These are phyloP conservation scores for Podospora sp. DNA, from an alignment of 495 filamentous ascomycete genomes.

Conservation along the genomic window DNA sequence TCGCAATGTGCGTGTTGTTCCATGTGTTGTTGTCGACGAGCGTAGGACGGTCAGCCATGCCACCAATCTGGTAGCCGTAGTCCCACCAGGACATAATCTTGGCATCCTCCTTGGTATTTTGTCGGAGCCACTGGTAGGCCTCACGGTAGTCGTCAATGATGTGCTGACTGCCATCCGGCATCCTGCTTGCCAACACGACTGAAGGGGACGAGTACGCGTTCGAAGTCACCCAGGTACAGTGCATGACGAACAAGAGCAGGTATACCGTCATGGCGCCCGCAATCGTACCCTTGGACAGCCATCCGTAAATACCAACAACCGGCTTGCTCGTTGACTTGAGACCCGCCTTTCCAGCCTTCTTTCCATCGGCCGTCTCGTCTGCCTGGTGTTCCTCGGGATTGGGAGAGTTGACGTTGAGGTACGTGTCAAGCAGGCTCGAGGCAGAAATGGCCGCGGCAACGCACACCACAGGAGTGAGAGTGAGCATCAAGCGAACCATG, in stretches of 20 bases:
- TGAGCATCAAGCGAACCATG: conserved; percentile 99
- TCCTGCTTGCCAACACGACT: conserved; percentile 87
- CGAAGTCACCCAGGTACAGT: conserved; percentile 99
- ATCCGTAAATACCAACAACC: conserved; percentile 79
- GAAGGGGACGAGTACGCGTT: conserved; percentile 99
- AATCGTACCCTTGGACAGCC: conserved; percentile 74
- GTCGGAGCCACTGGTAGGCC: conserved; percentile 99
- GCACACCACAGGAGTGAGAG: conserved; percentile 93
- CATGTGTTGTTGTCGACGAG: conserved; percentile 99
- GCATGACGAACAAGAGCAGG: conserved; percentile 89
- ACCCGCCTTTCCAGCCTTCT: conserved; percentile 55
- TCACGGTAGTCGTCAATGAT: conserved; percentile 99
- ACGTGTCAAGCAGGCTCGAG: conserved; percentile 88
- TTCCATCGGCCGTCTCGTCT: conserved; percentile 53
- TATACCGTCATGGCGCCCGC: conserved; percentile 73
- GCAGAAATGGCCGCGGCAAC: conserved; percentile 88
- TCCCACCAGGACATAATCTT: conserved; percentile 99
- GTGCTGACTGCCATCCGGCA: conserved; percentile 94
- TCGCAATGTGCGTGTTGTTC: conserved; percentile 99
- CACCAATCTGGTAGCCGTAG: conserved; percentile 99
- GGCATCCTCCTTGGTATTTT: conserved; percentile 90
- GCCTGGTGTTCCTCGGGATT: conserved; percentile 51
- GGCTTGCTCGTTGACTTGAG: conserved; percentile 74
- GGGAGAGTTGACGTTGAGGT: conserved; percentile 63
- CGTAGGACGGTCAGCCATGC: conserved; percentile 97